Percentiles rank a stretch among this genome's conserved stretches.
Evolutionary conservation across 139 green algal genomes (phyloP).

Genomic region (Limnomonas spitsbergensis): DNA sequence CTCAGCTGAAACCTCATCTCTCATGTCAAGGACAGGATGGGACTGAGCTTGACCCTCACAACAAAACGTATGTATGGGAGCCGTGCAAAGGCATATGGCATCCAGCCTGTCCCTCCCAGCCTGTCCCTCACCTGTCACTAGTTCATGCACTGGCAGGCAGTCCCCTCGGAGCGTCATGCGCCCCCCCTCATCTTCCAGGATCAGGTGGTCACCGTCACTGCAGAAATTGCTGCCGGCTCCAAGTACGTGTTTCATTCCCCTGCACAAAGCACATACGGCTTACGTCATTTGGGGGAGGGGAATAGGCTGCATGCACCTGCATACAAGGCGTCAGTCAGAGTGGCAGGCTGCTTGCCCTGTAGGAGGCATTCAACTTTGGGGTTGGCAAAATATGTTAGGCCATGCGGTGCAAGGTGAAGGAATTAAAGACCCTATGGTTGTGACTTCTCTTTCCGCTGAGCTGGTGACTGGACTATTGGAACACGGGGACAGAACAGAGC

Average conservation of each 20-base stretch:
- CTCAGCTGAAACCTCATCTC: too few relatives aligned
- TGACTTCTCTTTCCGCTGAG: not conserved
- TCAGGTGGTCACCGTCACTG: slow-evolving; percentile 69
- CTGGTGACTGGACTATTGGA: not conserved
- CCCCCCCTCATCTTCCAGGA: slow-evolving; percentile 93
- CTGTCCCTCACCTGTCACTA: slow-evolving; percentile 71
- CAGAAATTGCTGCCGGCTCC: slow-evolving; percentile 57
- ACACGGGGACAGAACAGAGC: not conserved
- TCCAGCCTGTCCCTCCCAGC: too few relatives aligned
- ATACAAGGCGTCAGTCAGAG: not conserved
- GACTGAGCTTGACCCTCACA: too few relatives aligned
- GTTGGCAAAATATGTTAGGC: not conserved
- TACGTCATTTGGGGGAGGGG: not conserved
- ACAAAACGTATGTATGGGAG: too few relatives aligned
- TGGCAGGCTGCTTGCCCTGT: slow-evolving; percentile 9
- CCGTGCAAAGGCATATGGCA: too few relatives aligned
- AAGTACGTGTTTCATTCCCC: slow-evolving; percentile 37
- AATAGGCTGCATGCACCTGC: not conserved
- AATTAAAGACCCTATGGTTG: not conserved
- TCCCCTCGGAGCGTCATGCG: slow-evolving; percentile 65
- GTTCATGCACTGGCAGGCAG: slow-evolving; percentile 41
- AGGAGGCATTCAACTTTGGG: not conserved
- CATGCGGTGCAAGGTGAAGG: not conserved
- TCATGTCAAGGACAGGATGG: too few relatives aligned
- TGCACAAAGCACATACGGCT: not conserved